Evolutionary conservation across 2,329 filamentous ascomycete species (phyloP).

Genomic region (Fusarium goolgardi): DNA sequence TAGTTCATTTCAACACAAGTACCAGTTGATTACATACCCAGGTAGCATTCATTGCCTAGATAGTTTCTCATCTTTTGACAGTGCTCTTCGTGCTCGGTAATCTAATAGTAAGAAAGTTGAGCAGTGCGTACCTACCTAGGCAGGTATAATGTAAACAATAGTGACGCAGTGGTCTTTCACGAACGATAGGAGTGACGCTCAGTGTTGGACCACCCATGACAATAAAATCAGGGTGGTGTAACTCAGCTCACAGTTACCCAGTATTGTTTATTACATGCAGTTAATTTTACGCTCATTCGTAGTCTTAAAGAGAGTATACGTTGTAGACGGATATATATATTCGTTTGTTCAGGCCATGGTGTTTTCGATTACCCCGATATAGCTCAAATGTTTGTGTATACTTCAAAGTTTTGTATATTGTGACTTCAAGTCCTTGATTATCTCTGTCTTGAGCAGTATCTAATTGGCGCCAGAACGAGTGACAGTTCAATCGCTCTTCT

Average conservation of each 20-base stretch:
- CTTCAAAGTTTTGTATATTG: background rate
- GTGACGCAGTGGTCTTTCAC: background rate
- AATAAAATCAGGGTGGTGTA: background rate
- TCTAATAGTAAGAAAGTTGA: background rate
- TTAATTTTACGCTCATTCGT: background rate
- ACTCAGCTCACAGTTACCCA: background rate
- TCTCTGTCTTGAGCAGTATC: background rate
- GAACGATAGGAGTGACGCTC: background rate
- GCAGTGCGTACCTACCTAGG: background rate
- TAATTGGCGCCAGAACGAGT: background rate
- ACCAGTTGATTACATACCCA: background rate
- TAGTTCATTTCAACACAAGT: background rate
- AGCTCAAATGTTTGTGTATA: background rate
- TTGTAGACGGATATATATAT: too few species aligned
- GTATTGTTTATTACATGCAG: background rate
- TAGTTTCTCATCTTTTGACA: background rate
- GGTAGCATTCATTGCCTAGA: background rate
- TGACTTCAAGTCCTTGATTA: background rate
- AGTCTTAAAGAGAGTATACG: background rate
- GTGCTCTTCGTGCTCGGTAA: background rate
- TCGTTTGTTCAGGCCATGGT: background rate
- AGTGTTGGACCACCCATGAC: background rate
- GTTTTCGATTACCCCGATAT: background rate
- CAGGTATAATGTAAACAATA: background rate
- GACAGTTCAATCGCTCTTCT: background rate